A percentile compares a stretch with the other conserved stretches of the same genome.
Conservation (phyloP, 2,329 filamentous ascomycete species). For the Colletotrichum simmondsii region DNA sequence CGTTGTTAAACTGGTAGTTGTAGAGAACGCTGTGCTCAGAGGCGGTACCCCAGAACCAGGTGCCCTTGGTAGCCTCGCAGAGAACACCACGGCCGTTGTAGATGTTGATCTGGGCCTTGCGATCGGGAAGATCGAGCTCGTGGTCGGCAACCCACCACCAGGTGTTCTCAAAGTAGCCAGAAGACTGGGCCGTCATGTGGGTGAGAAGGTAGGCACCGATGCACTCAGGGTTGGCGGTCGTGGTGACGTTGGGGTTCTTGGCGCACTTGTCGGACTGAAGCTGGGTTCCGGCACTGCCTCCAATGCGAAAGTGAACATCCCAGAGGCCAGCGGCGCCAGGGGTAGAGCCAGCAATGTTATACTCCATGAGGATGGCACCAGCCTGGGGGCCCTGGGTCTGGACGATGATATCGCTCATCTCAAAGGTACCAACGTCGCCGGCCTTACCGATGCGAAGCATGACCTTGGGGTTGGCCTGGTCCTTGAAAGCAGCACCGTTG, state of each 20-base stretch:
- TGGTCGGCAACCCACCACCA: slow-evolving; percentile 95
- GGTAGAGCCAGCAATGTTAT: slow-evolving; percentile 79
- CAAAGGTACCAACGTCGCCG: slow-evolving; percentile 82
- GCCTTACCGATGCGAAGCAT: slow-evolving; percentile 85
- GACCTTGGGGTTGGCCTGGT: slow-evolving; percentile 81
- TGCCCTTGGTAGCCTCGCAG: slow-evolving; percentile 78
- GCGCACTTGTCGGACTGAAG: slow-evolving; percentile 83
- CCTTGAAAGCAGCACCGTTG: slow-evolving; percentile 77
- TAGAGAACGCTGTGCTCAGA: slow-evolving; percentile 75
- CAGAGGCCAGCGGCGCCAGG: slow-evolving; percentile 84
- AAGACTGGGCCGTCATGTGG: slow-evolving; percentile 70
- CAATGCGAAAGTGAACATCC: slow-evolving; percentile 96
- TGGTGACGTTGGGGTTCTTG: slow-evolving; percentile 76
- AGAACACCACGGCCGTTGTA: slow-evolving; percentile 88
- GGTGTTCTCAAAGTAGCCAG: slow-evolving; percentile 86
- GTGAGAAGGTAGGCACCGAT: slow-evolving; percentile 79
- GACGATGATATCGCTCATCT: slow-evolving; percentile 90
- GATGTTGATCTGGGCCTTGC: slow-evolving; percentile 80
- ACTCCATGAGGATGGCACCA: slow-evolving; percentile 90
- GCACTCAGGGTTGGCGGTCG: slow-evolving; percentile 73
- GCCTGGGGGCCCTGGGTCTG: slow-evolving; percentile 85
- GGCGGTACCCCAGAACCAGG: slow-evolving; percentile 85
- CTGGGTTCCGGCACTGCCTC: slow-evolving; percentile 84
- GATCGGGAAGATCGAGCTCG: slow-evolving; percentile 80
- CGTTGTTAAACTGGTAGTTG: slow-evolving; percentile 87